A percentile compares a stretch with the other conserved stretches of the same genome.
Evolutionary conservation across 2,329 filamentous ascomycete genomes (phyloP).

Genomic region (Didymella keratinophila): DNA sequence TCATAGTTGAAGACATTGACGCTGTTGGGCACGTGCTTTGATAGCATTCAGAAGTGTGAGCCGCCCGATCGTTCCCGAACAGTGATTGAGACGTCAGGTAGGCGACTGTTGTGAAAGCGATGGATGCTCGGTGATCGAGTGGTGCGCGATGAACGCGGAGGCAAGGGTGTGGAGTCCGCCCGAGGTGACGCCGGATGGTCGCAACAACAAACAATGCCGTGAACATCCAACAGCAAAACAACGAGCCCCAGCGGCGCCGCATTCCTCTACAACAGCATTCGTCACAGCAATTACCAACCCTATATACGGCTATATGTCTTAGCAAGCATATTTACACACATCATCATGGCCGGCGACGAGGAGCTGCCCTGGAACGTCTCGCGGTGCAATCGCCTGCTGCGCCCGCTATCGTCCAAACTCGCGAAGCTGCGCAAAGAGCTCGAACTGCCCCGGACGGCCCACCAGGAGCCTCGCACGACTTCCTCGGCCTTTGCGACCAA

Average conservation of each 20-base stretch:
- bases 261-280: conserved; percentile 1
- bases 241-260: conserved; percentile 6
- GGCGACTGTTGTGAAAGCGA: too few species aligned
- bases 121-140: too few species aligned
- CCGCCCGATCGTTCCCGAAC: too few species aligned
- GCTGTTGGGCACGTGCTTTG: too few species aligned
- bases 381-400: conserved; percentile 54
- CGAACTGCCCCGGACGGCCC: conserved; percentile 32
- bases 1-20: too few species aligned
- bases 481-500: conserved; percentile 38
- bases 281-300: not conserved
- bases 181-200: conserved; percentile 8
- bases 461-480: conserved; percentile 31
- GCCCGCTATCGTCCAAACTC: conserved; percentile 53
- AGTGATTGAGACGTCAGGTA: too few species aligned
- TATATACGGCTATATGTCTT: conserved; percentile 10
- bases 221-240: not conserved
- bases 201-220: conserved; percentile 19
- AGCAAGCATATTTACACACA: conserved; percentile 23
- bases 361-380: conserved; percentile 53
- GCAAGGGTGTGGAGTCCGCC: not conserved
- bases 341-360: conserved; percentile 42
- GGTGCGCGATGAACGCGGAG: not conserved
- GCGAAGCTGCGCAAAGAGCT: conserved; percentile 48
- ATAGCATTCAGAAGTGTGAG: too few species aligned